Evolutionary conservation across 306 rosid genomes (phyloP), one percentile per base, ranked within the genome.

Genomic region (Cucurbita moschata): DNA sequence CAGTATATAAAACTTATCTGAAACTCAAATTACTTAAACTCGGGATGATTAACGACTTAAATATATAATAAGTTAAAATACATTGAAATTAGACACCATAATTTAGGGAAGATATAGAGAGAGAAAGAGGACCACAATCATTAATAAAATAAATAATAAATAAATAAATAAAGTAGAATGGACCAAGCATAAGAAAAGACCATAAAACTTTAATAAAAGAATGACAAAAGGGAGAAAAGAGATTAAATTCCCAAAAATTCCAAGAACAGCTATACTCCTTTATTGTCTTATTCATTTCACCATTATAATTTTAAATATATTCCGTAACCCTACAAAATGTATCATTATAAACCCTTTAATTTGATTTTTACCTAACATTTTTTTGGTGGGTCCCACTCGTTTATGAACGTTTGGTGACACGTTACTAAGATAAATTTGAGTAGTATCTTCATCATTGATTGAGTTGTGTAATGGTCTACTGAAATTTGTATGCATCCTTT

Each of bases 141-240:
- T 53, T 37, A 52, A 52, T 13, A 16, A 53, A 68, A 60, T 12
- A 39, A 39, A 15, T 26, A 30, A 30, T 30, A 30, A 30, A 30
- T 30, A 30, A 2, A 30, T 30, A 30, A 30, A 52, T 73, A 63
- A 71, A 76, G 30, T 65, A 53, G 72, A 78, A 86, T 76, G 53
- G 89, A 87, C 89, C 68, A 30, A 78, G 81, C 87, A 86, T 71
- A 74, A 83, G 78, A 81, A 79, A 72, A 73, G 74, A 81, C 78
- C 85, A 82, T 4, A 65, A 67, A 63, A 55, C 69, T 76, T 82
- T 71, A 84, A 82, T 79, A 78, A 63, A 5, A 83, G 82, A 77
- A 72, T 86, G 88, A 86, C 91, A 86, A 88, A 79, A 79, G 71
- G 76, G 80, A 72, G 73, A 79, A 74, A 56, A 77, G 73, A 23